Percentiles rank a stretch among this genome's conserved stretches.
These are phyloP conservation scores for Flaveria floridana DNA, from an alignment of 140 eudicot genomes.

Conservation along the genomic window DNA sequence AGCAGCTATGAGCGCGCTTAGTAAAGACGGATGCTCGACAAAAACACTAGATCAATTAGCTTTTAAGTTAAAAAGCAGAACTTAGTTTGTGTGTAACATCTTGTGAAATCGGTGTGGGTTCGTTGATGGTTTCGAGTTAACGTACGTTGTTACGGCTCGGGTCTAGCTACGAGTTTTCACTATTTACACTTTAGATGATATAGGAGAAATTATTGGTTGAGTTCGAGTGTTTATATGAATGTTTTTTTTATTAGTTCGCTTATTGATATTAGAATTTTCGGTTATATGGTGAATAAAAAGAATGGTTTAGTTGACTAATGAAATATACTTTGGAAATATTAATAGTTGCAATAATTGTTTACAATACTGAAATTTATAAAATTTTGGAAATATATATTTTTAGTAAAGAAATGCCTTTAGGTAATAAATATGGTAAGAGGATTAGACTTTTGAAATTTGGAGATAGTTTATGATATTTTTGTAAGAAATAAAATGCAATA, in stretches of 20 bases:
- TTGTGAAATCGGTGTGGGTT: background rate
- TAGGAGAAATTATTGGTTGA: background rate
- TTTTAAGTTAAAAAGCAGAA: slow-evolving; percentile 19
- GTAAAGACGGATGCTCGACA: slow-evolving; percentile 31
- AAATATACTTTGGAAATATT: too few relatives aligned
- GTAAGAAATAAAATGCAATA: too few relatives aligned
- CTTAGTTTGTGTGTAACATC: slow-evolving; percentile 4
- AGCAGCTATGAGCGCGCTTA: slow-evolving; percentile 33
- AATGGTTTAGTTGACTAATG: background rate
- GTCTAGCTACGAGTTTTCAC: background rate
- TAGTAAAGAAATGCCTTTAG: too few relatives aligned
- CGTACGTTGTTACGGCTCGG: background rate
- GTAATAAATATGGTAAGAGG: too few relatives aligned
- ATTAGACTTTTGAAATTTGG: too few relatives aligned
- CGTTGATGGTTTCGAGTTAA: background rate
- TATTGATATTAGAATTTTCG: background rate
- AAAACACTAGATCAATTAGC: slow-evolving; percentile 23
- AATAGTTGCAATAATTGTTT: too few relatives aligned
- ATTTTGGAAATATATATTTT: too few relatives aligned
- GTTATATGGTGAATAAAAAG: background rate
- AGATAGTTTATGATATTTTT: too few relatives aligned
- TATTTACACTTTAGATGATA: background rate
- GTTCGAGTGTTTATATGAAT: background rate
- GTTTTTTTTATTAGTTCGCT: background rate
- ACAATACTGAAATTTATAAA: too few relatives aligned